Evolutionary conservation across 148 eudicot species (phyloP), one percentile per base, ranked within the genome.

Genomic region (Vaccinium myrtillus): DNA sequence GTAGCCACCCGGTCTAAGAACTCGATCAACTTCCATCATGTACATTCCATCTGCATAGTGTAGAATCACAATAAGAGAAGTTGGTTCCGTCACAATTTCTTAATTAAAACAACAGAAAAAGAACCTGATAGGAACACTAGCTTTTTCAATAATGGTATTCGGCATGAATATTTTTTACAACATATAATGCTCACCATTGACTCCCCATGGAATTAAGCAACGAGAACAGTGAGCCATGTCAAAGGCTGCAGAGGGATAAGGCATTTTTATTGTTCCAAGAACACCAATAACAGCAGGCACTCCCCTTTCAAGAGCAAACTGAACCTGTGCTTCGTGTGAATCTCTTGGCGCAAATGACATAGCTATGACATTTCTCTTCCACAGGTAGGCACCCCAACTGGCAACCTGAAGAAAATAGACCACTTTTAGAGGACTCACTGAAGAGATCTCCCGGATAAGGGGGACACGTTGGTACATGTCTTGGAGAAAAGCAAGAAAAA

Each of bases 21-120:
- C 97, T 81, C 99, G 91, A 80, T 96, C 99, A 77, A 96, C 98
- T 92, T 96, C 99, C 93, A 91, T 96, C 97, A 96, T 86, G 86
- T 93, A 93, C 77, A 91, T 83, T 83, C 99, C 99, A 89, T 91
- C 99, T 96, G 91, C 86, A 88, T 39, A 81, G 49, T 58, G 3
- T 46, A 75, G 58, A 59, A 39, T 23, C 71, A 58, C 78, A 63
- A 63, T 61, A 19, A 83, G 58, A 86, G 14, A 63, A 10, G 50
- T 7, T 27, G 67, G 14, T 27, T 39, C 21, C 19, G n/a, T 79
- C 56, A 21, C 50, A 65, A 25, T 6, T 43, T 30, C 43, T 12
- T 50, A 51, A 21, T 71, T 58, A 55, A 78, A n/a, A 50, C 25
- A 71, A 82, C 63, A 46, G 11, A 43, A 23, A 70, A 46, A 43